Evolutionary conservation across 805 yeast genomes (phyloP), one percentile per base, ranked within the genome.

Genomic region (Barnettozyma siamensis): DNA sequence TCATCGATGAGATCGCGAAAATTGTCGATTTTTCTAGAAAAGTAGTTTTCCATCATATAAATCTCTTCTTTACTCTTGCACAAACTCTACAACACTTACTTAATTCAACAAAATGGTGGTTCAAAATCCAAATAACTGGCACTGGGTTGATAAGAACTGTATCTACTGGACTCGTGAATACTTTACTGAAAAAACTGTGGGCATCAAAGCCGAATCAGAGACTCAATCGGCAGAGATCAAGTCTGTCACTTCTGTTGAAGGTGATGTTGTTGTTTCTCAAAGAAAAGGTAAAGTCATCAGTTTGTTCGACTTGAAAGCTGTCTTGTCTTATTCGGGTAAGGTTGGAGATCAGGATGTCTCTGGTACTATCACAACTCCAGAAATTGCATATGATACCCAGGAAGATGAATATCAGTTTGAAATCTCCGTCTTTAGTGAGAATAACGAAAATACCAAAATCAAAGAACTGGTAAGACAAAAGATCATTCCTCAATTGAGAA

Each of bases 81-180:
- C n/a, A n/a, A n/a, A n/a, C n/a, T n/a, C n/a, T n/a, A n/a, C n/a
- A n/a, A n/a, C n/a, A n/a, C n/a, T n/a, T n/a, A n/a, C n/a, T n/a
- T n/a, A n/a, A n/a, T n/a, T n/a, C n/a, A n/a, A n/a, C n/a, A n/a
- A n/a, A n/a, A 91, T 91, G 97, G 97, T 86, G 31, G 89, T 93
- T 26, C 83, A 88, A 66, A 93, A 91, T 73, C 98, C 98, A 31
- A 93, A 93, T 65, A 91, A 91, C 68, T 91, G 99, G 99, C 99
- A 93, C 72, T 93, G 98, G 98, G 97, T 89, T 48, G 97, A 91
- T 66, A 91, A 91, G 64, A 93, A 93, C 70, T 93, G 99, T 67
- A 75, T 91, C 43, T 81, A 77, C 42, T 93, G 99, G 99, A 74
- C 96, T 11, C 78, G 78, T 46, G 71, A 74, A 31, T 91, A 91